Conservation (phyloP, 306 rosid genomes). For the Quercus alba region DNA sequence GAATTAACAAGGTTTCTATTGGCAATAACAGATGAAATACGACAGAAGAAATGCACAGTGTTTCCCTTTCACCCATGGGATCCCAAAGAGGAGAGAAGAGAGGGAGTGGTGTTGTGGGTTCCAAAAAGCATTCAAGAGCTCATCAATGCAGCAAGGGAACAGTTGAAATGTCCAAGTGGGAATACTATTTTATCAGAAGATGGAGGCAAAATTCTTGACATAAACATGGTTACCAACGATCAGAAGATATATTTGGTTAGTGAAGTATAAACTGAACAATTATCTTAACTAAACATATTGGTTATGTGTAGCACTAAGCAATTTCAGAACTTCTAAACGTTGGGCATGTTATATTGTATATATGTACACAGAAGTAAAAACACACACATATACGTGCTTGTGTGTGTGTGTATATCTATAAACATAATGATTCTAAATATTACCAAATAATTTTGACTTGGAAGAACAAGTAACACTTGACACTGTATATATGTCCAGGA, state of each 20-base stretch:
- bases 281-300: neutral
- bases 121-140: conserved; percentile 40
- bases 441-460: no score
- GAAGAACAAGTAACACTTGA: no score
- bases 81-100: conserved; percentile 13
- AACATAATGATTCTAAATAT: neutral
- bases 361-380: neutral
- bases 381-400: no score
- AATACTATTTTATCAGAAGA: conserved; percentile 32
- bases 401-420: neutral
- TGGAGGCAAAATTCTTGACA: conserved; percentile 34
- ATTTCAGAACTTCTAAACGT: neutral
- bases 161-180: conserved; percentile 7
- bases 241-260: conserved; percentile 36
- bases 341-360: neutral
- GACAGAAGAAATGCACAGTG: conserved; percentile 32
- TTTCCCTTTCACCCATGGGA: conserved; percentile 47
- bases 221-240: conserved; percentile 26
- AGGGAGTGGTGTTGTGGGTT: conserved; percentile 38
- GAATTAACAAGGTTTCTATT: conserved; percentile 3
- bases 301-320: neutral
- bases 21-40: conserved; percentile 16
- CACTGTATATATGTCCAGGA: no score
- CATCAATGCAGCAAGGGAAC: conserved; percentile 21
- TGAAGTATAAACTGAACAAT: conserved; percentile 2